Percentiles rank a stretch among this genome's conserved stretches.
Evolutionary conservation across 148 eudicot genomes (phyloP).

Genomic region (Polygonum maritimum): DNA sequence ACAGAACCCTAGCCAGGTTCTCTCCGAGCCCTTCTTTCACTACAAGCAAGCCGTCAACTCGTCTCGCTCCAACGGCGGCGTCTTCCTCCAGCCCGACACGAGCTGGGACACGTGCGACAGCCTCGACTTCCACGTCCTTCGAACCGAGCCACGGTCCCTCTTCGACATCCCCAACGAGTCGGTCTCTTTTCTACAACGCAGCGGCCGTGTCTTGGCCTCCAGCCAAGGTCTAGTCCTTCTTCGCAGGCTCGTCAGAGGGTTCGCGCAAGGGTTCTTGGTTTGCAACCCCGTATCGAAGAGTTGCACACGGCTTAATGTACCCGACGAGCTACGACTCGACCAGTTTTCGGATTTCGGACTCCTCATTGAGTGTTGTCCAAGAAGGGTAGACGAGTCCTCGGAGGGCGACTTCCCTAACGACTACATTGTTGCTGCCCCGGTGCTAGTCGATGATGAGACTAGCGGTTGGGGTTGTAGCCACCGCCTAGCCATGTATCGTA

Average conservation of each 20-base stretch:
- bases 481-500: background rate
- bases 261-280: background rate
- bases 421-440: background rate
- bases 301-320: background rate
- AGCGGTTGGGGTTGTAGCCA: background rate
- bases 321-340: background rate
- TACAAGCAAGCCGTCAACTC: background rate
- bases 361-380: background rate
- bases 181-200: background rate
- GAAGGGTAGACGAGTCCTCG: background rate
- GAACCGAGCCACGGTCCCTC: background rate
- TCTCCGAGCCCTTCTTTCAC: background rate
- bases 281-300: background rate
- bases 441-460: background rate
- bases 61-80: background rate
- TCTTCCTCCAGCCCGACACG: conserved; percentile 1
- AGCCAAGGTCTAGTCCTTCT: background rate
- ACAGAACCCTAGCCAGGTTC: background rate
- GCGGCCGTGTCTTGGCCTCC: background rate
- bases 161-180: background rate
- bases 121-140: background rate
- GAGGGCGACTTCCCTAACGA: background rate
- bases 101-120: too few species aligned
- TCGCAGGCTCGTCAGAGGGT: background rate
- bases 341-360: background rate